These are phyloP conservation scores for Mrakia blollopis DNA, from an alignment of 768 basidiomycete species.

Conservation along the genomic window DNA sequence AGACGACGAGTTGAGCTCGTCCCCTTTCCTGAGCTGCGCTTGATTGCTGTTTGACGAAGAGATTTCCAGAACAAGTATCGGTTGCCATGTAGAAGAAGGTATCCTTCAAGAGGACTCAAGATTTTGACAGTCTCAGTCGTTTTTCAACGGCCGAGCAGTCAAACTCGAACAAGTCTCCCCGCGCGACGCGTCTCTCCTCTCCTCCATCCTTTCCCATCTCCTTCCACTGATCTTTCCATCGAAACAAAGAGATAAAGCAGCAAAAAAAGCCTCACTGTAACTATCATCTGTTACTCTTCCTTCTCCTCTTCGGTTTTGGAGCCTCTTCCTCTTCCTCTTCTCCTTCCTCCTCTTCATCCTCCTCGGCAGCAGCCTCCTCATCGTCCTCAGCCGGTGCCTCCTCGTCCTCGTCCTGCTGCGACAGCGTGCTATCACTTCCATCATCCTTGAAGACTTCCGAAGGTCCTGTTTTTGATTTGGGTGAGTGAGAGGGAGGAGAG, in stretches of 20 bases:
- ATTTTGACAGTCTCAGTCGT: too few species aligned
- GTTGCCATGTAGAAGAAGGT: not conserved
- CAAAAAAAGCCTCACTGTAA: not conserved
- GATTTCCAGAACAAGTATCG: not conserved
- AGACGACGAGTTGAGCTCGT: not conserved
- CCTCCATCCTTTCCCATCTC: not conserved
- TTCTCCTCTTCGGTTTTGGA: conserved; percentile 1
- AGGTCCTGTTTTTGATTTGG: not conserved
- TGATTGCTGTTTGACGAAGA: too few species aligned
- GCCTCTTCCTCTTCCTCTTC: not conserved
- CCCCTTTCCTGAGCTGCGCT: not conserved
- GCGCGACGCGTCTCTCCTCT: not conserved
- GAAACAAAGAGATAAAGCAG: too few species aligned
- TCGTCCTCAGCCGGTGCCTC: not conserved
- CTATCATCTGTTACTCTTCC: not conserved
- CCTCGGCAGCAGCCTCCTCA: not conserved
- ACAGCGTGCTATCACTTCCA: conserved; percentile 2
- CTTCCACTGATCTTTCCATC: too few species aligned
- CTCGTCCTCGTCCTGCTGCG: conserved; percentile 11
- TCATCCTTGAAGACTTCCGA: not conserved
- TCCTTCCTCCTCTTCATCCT: not conserved
- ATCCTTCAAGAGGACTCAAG: too few species aligned
- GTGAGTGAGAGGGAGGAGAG: not conserved
- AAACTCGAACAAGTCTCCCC: not conserved
- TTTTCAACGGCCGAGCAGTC: not conserved